phyloP scores from a whole-genome alignment of 352 stramenopile species.

The Phytopythium oedochilum region DNA sequence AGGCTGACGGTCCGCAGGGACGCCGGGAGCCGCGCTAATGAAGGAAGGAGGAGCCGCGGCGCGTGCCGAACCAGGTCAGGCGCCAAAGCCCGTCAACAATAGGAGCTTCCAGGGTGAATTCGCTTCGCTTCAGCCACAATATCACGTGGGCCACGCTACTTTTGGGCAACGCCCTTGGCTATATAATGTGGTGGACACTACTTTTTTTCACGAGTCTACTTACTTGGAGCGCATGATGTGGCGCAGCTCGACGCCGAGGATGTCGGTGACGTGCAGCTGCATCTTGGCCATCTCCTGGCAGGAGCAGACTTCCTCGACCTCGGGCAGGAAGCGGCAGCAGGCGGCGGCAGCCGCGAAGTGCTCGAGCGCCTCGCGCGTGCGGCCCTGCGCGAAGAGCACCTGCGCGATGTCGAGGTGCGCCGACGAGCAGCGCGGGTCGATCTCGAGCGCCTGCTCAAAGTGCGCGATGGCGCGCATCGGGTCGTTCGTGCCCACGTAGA shows the following conservation, averaged over 20 bases:
- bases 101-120: not conserved
- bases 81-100: not conserved
- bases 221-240: slow-evolving; percentile 85
- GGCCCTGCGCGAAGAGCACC: slow-evolving; percentile 80
- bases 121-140: not conserved
- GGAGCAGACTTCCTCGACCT: slow-evolving; percentile 79
- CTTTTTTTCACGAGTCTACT: too few species aligned
- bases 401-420: slow-evolving; percentile 83
- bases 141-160: too few species aligned
- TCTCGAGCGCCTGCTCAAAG: slow-evolving; percentile 71
- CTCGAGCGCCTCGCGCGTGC: slow-evolving; percentile 57
- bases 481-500: slow-evolving; percentile 83
- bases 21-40: too few species aligned
- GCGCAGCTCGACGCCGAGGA: slow-evolving; percentile 78
- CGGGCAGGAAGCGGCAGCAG: slow-evolving; percentile 78
- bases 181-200: too few species aligned
- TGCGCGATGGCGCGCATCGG: slow-evolving; percentile 73
- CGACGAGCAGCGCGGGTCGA: slow-evolving; percentile 75
- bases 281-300: slow-evolving; percentile 78
- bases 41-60: too few species aligned
- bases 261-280: slow-evolving; percentile 81
- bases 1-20: too few species aligned
- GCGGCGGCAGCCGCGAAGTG: slow-evolving; percentile 69
- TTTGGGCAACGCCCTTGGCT: too few species aligned
- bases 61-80: not conserved